Evolutionary conservation across 441 rosid species (phyloP).

Genomic region (Adansonia rubrostipa): DNA sequence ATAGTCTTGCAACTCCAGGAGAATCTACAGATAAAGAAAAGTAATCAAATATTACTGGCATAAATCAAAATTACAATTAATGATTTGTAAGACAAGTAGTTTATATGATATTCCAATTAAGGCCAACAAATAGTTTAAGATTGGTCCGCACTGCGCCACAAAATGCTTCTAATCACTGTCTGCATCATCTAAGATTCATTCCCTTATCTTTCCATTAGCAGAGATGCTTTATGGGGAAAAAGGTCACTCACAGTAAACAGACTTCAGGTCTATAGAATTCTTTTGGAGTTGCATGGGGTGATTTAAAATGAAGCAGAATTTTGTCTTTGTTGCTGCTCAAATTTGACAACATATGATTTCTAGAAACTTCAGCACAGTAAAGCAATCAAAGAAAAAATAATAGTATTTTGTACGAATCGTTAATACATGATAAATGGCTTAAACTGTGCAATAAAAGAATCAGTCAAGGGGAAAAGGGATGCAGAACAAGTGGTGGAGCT

Average conservation of each 20-base stretch:
- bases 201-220: background rate
- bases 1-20: slow-evolving; percentile 75
- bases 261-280: background rate
- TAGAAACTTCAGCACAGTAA: slow-evolving; percentile 19
- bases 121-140: background rate
- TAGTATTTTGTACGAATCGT: background rate
- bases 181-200: slow-evolving; percentile 11
- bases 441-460: background rate
- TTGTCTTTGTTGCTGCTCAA: background rate
- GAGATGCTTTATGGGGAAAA: background rate
- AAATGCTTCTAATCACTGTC: background rate
- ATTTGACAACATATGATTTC: background rate
- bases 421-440: background rate
- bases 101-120: slow-evolving; percentile 13
- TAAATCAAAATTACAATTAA: slow-evolving; percentile 6
- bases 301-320: background rate
- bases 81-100: background rate
- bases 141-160: background rate
- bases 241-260: background rate
- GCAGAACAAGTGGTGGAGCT: slow-evolving; percentile 3
- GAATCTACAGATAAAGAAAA: slow-evolving; percentile 48
- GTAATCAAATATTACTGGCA: slow-evolving; percentile 29
- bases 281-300: background rate
- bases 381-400: slow-evolving; percentile 10
- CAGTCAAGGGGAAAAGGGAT: background rate